phyloP scores from a whole-genome alignment of 345 rosid species.

The Heritiera fomes region DNA sequence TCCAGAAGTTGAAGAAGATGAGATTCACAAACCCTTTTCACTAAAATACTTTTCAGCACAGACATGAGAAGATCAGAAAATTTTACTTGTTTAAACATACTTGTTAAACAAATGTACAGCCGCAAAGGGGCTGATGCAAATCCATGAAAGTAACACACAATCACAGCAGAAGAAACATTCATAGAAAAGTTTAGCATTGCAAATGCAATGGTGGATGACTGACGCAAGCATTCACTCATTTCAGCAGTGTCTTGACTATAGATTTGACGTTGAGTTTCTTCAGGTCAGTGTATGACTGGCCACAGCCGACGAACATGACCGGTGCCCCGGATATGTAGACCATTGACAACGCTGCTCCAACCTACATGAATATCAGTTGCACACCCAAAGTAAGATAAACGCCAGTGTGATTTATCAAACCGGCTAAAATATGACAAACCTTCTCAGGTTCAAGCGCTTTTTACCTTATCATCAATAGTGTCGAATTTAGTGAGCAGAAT shows the following conservation, averaged over 20 bases:
- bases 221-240: constrained; percentile 41
- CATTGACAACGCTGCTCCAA: constrained; percentile 98
- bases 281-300: constrained; percentile 92
- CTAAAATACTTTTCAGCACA: no score
- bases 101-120: constrained; percentile 4
- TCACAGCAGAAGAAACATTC: constrained; percentile 15
- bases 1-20: no score
- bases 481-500: constrained; percentile 94
- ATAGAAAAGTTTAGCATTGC: constrained; percentile 20
- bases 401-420: background rate
- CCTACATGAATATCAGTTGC: constrained; percentile 44
- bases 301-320: constrained; percentile 97
- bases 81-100: background rate
- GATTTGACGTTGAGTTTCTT: constrained; percentile 89
- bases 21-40: no score
- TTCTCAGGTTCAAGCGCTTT: background rate
- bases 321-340: constrained; percentile 95
- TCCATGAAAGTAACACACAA: constrained; percentile 24
- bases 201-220: constrained; percentile 11
- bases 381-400: background rate
- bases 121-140: constrained; percentile 34
- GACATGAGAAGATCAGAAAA: background rate
- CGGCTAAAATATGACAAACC: constrained; percentile 1
- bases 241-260: constrained; percentile 89
- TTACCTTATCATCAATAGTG: constrained; percentile 95